Base-by-base conservation (phyloP, 2,329 filamentous ascomycete species). In the Aspergillus ruber region DNA sequence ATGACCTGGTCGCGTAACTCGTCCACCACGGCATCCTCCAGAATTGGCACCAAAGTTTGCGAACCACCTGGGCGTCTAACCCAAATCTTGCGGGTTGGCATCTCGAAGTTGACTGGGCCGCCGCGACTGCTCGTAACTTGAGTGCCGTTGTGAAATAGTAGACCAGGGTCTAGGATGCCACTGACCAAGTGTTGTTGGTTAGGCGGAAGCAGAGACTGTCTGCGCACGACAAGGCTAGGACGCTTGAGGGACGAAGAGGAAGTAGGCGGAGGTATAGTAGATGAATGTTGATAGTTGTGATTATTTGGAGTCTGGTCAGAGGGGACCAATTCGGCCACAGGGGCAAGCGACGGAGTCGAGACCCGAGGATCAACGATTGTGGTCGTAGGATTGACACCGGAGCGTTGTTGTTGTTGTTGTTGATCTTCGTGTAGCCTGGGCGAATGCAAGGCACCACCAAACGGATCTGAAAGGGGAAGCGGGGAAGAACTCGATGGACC, bases 1-100 rank as follows among this genome's bases (percentile, higher is more conserved):
- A 97, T 74, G 48, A 97, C 93, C 76, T 89, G 82, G 58, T 96
- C 93, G 58, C 91, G 86, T 52, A 95, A 85, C 69, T 96, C 91
- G 67, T 98, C 93, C 48, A 97, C 90, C 58, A 97, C 73, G 63
- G 95, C 90, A 60, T 94, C 89, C 61, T 95, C 87, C 57, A 82
- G 79, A 59, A 95, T 86, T 51, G 85, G 83, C 47, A 98, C 85
- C 60, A 93, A 77, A 12, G 93, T 98, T 35, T 91, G 83, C 48
- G 91, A 96, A 50, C 84, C 87, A 55, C 85, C 80, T 17, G 87
- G 86, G 60, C 91, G 81, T 74, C 86, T 93, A 64, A 97, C 91
- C 93, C 93, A 98, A 59, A 97, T 84, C 76, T 95, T 96, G 65
- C 88, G 68, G 45, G 61, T 59, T 48, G 67, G 57, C 68, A 69